These are phyloP conservation scores for Aspergillus transmontanensis DNA, from an alignment of 2,329 filamentous ascomycete genomes.

Conservation along the genomic window DNA sequence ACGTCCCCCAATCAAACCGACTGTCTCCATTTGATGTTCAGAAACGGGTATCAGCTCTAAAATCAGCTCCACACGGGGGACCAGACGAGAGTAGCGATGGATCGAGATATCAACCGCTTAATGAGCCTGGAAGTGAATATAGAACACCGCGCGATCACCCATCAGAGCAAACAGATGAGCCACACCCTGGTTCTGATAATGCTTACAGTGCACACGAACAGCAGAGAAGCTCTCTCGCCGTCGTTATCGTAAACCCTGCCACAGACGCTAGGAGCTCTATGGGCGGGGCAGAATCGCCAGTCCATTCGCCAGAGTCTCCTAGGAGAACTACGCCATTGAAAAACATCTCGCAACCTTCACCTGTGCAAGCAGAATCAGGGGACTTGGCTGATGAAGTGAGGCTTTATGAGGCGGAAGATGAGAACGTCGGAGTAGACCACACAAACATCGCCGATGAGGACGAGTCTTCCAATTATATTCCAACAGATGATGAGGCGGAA, in stretches of 20 bases:
- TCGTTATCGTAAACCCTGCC: neutral
- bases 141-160: neutral
- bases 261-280: neutral
- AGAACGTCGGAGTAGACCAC: neutral
- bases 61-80: neutral
- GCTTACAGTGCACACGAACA: neutral
- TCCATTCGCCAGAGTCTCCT: neutral
- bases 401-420: neutral
- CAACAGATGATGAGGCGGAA: neutral
- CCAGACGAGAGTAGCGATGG: neutral
- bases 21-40: neutral
- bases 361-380: neutral
- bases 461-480: neutral
- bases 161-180: neutral
- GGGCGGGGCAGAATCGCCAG: neutral
- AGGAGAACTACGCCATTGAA: neutral
- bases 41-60: neutral
- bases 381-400: neutral
- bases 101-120: neutral
- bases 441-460: neutral
- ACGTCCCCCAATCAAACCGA: neutral
- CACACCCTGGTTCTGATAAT: neutral
- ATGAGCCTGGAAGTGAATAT: neutral
- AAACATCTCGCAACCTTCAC: neutral
- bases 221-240: neutral